phyloP scores from a whole-genome alignment of 192 early-diverging fungal species.

The Entomortierella beljakovae region DNA sequence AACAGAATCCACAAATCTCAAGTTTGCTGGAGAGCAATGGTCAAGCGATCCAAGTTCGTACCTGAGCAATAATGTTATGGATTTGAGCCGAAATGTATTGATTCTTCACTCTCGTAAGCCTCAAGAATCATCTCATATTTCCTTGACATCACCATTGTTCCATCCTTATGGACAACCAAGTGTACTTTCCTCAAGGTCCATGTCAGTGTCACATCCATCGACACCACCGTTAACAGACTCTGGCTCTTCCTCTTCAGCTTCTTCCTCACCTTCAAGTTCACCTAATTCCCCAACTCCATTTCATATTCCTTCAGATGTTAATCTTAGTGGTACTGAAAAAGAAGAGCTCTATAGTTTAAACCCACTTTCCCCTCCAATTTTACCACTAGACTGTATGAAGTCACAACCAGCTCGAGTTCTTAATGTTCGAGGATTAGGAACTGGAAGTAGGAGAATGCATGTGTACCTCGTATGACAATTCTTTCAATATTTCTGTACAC shows the following conservation, averaged over 20 bases:
- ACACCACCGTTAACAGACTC: constrained; percentile 34
- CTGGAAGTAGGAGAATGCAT: constrained; percentile 29
- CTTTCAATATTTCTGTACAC: not conserved
- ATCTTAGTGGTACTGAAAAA: constrained; percentile 2
- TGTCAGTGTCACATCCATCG: constrained; percentile 32
- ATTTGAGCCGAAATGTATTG: constrained; percentile 43
- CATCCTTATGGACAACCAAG: constrained; percentile 23
- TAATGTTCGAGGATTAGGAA: constrained; percentile 36
- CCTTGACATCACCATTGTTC: constrained; percentile 6
- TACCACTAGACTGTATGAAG: constrained; percentile 13
- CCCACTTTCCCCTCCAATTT: constrained; percentile 11
- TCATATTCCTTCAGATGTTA: not conserved
- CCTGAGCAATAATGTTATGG: constrained; percentile 42
- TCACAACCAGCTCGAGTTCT: constrained; percentile 34
- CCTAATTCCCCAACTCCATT: constrained; percentile 17
- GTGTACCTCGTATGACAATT: constrained; percentile 38
- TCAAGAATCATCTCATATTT: constrained; percentile 4
- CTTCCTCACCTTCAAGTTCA: constrained; percentile 47
- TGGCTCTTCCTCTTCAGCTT: constrained; percentile 16
- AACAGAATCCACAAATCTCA: constrained; percentile 3
- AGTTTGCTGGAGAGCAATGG: constrained; percentile 37
- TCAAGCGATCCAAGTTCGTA: constrained; percentile 42
- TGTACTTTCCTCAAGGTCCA: constrained; percentile 16
- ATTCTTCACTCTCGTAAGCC: constrained; percentile 53
- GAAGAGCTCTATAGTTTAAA: constrained; percentile 15